These are phyloP conservation scores for Pulveroboletus sp. DNA, from an alignment of 768 basidiomycete genomes.

Conservation along the genomic window DNA sequence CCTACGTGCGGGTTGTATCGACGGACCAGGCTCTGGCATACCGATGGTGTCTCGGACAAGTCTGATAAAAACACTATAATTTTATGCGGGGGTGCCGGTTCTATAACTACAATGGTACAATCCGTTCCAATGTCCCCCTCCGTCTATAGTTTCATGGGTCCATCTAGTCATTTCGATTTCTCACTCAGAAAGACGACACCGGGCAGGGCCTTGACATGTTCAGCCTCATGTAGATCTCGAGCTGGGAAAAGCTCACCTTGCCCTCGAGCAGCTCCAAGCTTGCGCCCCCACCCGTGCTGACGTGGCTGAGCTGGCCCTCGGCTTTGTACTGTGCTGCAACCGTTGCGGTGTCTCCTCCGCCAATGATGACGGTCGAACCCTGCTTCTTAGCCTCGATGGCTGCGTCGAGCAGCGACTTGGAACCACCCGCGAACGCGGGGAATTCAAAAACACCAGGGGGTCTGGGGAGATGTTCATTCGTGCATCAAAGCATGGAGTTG, in stretches of 20 bases:
- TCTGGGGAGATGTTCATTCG: conserved; percentile 39
- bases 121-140: background rate
- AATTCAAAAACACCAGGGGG: conserved; percentile 99
- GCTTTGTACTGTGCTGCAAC: conserved; percentile 82
- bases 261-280: conserved; percentile 96
- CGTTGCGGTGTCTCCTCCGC: conserved; percentile 96
- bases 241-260: conserved; percentile 58
- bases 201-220: conserved; percentile 61
- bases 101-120: conserved; percentile 14
- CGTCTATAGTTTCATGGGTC: conserved; percentile 9
- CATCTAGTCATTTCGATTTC: conserved; percentile 41
- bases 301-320: conserved; percentile 91
- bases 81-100: conserved; percentile 7
- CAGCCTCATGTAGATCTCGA: conserved; percentile 10
- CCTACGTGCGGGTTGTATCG: conserved; percentile 12
- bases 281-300: conserved; percentile 93
- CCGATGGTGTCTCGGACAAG: background rate
- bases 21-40: conserved; percentile 17
- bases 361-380: conserved; percentile 91
- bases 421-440: conserved; percentile 84
- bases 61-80: conserved; percentile 19
- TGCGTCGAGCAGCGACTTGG: conserved; percentile 79
- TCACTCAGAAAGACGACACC: conserved; percentile 90
- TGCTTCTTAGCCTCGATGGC: conserved; percentile 82
- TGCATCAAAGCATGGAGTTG: background rate